Evolutionary conservation across 305 asterid genomes (phyloP).

Genomic region (Euphrasia arctica): DNA sequence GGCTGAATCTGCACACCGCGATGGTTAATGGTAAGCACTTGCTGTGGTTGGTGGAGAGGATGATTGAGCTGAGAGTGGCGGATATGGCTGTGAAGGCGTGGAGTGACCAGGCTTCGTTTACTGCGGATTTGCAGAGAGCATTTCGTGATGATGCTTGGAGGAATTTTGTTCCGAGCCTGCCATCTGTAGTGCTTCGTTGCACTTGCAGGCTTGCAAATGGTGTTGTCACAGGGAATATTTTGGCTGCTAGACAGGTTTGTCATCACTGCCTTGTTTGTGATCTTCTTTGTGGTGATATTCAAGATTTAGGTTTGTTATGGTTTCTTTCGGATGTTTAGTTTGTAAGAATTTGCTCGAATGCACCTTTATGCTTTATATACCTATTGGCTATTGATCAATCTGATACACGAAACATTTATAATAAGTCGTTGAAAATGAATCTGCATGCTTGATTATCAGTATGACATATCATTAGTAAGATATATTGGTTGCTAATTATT

Average conservation of each 20-base stretch:
- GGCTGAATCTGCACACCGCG: constrained; percentile 80
- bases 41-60: constrained; percentile 91
- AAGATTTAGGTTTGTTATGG: neutral
- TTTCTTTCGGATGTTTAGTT: constrained; percentile 13
- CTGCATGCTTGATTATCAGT: too few species aligned
- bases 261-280: constrained; percentile 1
- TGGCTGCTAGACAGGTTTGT: constrained; percentile 77
- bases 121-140: constrained; percentile 71
- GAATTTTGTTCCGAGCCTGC: constrained; percentile 75
- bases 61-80: constrained; percentile 87
- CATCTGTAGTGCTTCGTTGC: constrained; percentile 71
- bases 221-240: constrained; percentile 56
- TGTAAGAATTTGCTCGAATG: too few species aligned
- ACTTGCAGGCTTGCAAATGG: constrained; percentile 81
- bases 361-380: too few species aligned
- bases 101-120: constrained; percentile 73
- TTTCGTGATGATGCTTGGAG: constrained; percentile 81
- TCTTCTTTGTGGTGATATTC: too few species aligned
- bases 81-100: constrained; percentile 78
- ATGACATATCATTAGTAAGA: too few species aligned
- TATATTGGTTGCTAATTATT: too few species aligned
- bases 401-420: too few species aligned
- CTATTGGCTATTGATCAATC: too few species aligned
- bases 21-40: constrained; percentile 77
- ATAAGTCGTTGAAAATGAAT: too few species aligned